A percentile compares a stretch with the other conserved stretches of the same genome.
These are phyloP conservation scores for Lachnellula cervina DNA, from an alignment of 2,329 filamentous ascomycete species.

Conservation along the genomic window DNA sequence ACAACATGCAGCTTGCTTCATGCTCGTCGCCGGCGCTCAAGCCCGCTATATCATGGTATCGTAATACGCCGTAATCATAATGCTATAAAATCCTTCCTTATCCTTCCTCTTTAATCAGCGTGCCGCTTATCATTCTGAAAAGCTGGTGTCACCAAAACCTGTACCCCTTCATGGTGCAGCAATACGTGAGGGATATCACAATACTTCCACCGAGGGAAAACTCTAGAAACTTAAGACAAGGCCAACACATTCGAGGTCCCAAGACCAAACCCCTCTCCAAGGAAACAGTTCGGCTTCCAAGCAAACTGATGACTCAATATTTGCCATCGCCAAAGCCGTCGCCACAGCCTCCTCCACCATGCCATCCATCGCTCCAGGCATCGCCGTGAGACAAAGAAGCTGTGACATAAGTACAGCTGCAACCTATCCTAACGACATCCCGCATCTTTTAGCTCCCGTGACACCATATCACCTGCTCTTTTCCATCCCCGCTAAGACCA, in stretches of 20 bases:
- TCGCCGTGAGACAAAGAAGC: background rate
- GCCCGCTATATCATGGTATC: too few relatives aligned
- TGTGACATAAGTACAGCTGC: background rate
- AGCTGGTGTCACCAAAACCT: background rate
- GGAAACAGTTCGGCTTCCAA: background rate
- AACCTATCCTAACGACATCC: background rate
- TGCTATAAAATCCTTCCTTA: background rate
- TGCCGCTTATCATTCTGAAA: background rate
- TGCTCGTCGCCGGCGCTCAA: conserved; percentile 12
- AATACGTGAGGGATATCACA: background rate
- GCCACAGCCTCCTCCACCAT: background rate
- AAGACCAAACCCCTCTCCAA: background rate
- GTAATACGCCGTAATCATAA: background rate
- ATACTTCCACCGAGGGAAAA: background rate
- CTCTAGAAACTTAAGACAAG: background rate
- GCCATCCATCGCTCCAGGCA: background rate
- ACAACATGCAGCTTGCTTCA: conserved; percentile 19
- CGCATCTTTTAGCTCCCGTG: background rate
- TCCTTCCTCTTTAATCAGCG: background rate
- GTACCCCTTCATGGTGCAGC: background rate
- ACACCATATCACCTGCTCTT: background rate
- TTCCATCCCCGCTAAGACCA: background rate
- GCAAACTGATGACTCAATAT: background rate
- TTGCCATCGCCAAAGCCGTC: background rate
- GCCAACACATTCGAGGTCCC: background rate